Base-by-base conservation (phyloP, 176 grass and related monocot genomes). In the Tillandsia fasciculata region DNA sequence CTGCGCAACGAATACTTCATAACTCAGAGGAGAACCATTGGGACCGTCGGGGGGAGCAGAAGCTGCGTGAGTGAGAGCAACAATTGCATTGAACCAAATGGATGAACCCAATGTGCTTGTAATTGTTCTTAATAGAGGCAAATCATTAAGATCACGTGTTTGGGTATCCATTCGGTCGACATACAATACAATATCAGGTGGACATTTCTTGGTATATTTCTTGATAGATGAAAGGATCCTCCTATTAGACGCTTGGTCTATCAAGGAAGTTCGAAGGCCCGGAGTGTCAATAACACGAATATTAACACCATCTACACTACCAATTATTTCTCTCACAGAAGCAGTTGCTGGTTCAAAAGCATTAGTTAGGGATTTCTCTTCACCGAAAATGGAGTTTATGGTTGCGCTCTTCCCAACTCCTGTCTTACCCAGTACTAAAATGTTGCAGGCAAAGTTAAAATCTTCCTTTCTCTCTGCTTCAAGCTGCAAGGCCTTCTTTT, bases 331-430 rank as follows among this genome's bases (percentile, higher is more conserved):
- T 50, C 77, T 85, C 48, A 92, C 67, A 2, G 49, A 76, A 61
- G 75, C 68, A 54, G 89, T 97, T 66, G 83, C 84, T 0, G 65
- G 84, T 13, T 85, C 48, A 81, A 90, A 97, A 61, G 93, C 83
- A 85, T 87, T 76, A 1, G 86, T 85, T 78, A 51, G 66, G 48
- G 86, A 87, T 79, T 57, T 90, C 65, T 92, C 79, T 65, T 85
- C 80, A 26, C 90, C 87, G 49, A 97, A 90, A 53, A 97, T 87
- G 17, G 93, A 97, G 63, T 97, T 97, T 81, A 97, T 83, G 2
- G 87, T 90, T 69, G 89, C 89, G 70, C 93, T 97, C 83, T 97
- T 97, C 50, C 93, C 93, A 22, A 92, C 84, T 6, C 93, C 93
- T 13, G 70, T 87, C 76, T 97, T 97, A 51, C 93, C 93, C 70